phyloP scores from a whole-genome alignment of 83 land plant genomes.

The Picea engelmannii region DNA sequence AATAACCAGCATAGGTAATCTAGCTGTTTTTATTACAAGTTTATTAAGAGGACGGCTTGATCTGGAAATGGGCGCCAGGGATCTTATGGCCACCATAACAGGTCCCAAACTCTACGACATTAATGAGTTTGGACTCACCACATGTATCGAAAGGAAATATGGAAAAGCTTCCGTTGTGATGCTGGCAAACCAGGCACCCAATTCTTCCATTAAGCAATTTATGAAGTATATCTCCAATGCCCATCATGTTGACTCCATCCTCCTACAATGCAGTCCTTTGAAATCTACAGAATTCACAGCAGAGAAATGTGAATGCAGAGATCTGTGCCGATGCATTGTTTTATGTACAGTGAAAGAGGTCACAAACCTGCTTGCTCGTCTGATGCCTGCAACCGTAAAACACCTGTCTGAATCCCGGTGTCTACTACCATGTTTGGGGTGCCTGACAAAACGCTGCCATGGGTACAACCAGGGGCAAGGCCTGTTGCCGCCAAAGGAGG shows the following conservation, averaged over 20 bases:
- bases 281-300: neutral
- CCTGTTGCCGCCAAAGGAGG: too few species aligned
- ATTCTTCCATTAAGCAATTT: neutral
- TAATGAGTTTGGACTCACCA: too few species aligned
- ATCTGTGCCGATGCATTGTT: neutral
- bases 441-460: neutral
- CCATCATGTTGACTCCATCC: neutral
- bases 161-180: too few species aligned
- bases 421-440: neutral
- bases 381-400: neutral
- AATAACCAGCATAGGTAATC: too few species aligned
- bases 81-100: too few species aligned
- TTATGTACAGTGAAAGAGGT: neutral
- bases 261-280: neutral
- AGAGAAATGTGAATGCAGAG: neutral
- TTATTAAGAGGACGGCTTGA: too few species aligned
- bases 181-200: too few species aligned
- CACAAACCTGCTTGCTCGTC: neutral
- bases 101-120: too few species aligned
- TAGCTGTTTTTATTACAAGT: too few species aligned
- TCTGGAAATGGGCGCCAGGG: too few species aligned
- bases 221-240: neutral
- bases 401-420: neutral
- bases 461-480: too few species aligned
- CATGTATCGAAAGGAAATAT: too few species aligned